These are phyloP conservation scores for Haberlea rhodopensis DNA, from an alignment of 257 asterid species.

Conservation along the genomic window DNA sequence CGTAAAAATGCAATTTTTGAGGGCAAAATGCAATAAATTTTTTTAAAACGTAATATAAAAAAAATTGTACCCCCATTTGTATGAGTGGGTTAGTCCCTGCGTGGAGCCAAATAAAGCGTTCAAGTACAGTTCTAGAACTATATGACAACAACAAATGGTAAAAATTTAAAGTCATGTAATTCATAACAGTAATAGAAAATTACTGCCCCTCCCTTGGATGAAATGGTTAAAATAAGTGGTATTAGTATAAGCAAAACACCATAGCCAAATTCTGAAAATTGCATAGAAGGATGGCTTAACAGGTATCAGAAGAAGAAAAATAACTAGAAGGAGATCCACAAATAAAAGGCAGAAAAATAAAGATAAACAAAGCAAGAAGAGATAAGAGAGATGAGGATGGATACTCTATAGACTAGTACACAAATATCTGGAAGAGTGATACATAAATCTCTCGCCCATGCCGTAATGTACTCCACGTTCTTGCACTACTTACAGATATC, in stretches of 20 bases:
- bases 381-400: constrained; percentile 7
- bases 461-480: constrained; percentile 99
- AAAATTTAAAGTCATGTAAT: constrained; percentile 15
- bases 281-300: constrained; percentile 25
- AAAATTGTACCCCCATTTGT: too few species aligned
- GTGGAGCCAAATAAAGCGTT: constrained; percentile 19
- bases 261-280: too few species aligned
- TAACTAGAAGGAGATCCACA: constrained; percentile 13
- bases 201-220: constrained; percentile 98
- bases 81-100: too few species aligned
- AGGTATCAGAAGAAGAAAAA: constrained; percentile 17
- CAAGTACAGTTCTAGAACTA: constrained; percentile 18
- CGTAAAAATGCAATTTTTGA: too few species aligned
- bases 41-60: too few species aligned
- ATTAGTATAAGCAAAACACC: constrained; percentile 92
- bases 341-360: too few species aligned
- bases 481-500: constrained; percentile 77
- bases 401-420: constrained; percentile 1
- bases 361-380: not conserved
- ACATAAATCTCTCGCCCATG: constrained; percentile 98
- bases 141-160: constrained; percentile 18
- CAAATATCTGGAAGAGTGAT: constrained; percentile 85
- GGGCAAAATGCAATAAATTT: too few species aligned
- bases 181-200: constrained; percentile 10
- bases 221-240: constrained; percentile 91